phyloP scores from a whole-genome alignment of 1,284 basidiomycete species.

The Uromyces viciae-fabae region DNA sequence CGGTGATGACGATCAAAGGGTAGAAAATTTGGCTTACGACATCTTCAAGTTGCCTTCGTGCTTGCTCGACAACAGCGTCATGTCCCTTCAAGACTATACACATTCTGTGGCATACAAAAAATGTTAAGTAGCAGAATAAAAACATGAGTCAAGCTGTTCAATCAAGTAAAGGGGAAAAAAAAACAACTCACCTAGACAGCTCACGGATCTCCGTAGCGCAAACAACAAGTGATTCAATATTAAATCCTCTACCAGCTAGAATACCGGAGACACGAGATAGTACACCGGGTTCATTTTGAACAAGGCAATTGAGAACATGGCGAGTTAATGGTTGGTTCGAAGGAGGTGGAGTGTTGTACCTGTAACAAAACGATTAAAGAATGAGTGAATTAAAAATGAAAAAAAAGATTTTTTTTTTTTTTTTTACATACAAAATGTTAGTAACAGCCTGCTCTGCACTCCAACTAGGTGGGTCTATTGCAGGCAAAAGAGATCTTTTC shows the following conservation, averaged over 20 bases:
- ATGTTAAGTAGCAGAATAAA: neutral
- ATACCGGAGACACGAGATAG: constrained; percentile 96
- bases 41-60: constrained; percentile 85
- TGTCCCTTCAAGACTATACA: constrained; percentile 95
- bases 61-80: constrained; percentile 96
- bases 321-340: constrained; percentile 57
- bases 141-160: neutral
- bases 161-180: neutral
- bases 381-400: neutral
- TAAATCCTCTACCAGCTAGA: constrained; percentile 93
- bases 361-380: neutral
- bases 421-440: constrained; percentile 67
- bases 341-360: constrained; percentile 66
- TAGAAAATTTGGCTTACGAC: constrained; percentile 63
- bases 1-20: neutral
- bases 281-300: constrained; percentile 99
- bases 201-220: constrained; percentile 97
- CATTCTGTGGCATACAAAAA: constrained; percentile 61
- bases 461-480: constrained; percentile 56
- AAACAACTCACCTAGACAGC: constrained; percentile 65
- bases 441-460: constrained; percentile 90
- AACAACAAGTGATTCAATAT: constrained; percentile 96
- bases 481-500: constrained; percentile 51
- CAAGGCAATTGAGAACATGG: constrained; percentile 94
- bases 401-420: no score